Evolutionary conservation across 805 yeast genomes (phyloP), one percentile per base, ranked within the genome.

Genomic region (Pichia insulana): DNA sequence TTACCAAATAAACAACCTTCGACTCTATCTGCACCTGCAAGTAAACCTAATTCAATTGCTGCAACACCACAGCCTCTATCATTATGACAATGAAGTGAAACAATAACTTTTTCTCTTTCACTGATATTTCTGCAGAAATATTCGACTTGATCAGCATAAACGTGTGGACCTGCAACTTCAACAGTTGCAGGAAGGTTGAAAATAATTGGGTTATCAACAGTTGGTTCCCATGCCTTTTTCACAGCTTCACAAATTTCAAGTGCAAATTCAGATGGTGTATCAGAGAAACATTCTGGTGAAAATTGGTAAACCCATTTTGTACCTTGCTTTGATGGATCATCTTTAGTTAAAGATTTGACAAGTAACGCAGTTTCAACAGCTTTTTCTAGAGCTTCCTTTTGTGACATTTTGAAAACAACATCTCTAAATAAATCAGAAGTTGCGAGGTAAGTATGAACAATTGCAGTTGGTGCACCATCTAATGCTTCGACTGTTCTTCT

Each of bases 11-110:
- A 68, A 69, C 89, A 82, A 44, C 90, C 90, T 64, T 82, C 90
- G 40, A 82, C 84, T 68, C 90, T 73, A 63, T 82, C 89, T 46
- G 84, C 90, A 56, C 90, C 90, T n/a, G 88, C 90, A 55, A 82
- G 64, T 27, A 79, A 53, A 53, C 87, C 89, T 47, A 82, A 67
- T 61, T 82, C 90, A 36, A 86, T 70, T 20, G 90, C 90, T 36
- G 90, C 90, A 42, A 82, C 88, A 57, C 86, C 88, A 59, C 86
- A 80, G 17, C 90, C 90, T 63, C 90, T 73, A 59, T 82, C 90
- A 55, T 82, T 82, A 63, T 82, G 90, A 48, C 83, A 74, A 56
- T 82, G 90, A 13, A 81, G 71, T 18, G 88, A 80, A 45, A 82
- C 74, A 47, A 78, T 66, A 34, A 80, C 75, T 53, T 78, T 80